Evolutionary conservation across 768 basidiomycete genomes (phyloP), one percentile per base, ranked within the genome.

Genomic region (Holtermanniella nyarrowii): DNA sequence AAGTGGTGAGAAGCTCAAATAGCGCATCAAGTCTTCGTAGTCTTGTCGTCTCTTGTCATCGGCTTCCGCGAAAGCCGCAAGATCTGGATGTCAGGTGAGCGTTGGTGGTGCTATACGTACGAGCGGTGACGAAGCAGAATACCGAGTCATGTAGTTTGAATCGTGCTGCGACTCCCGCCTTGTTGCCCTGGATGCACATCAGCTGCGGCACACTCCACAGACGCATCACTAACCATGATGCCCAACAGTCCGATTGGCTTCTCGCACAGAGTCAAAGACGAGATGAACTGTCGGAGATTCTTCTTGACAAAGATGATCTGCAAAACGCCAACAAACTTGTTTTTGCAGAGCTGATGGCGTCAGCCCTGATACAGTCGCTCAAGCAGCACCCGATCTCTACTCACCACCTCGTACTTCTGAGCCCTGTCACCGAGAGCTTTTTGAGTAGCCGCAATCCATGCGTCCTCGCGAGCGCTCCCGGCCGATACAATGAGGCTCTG

Each of bases 321-420:
- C 50, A 67, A 42, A 5, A 67, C 65, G 3, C 65, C 65, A 21
- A 67, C 65, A 48, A 62, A 67, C 45, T 67, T 62, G 4, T 52
- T 61, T 13, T 54, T 37, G 59, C 65, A 13, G 12, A 21, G 42
- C 40, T 20, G 10, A 1, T 13, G 5, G 23, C 26, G 22, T 48
- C 26, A 48, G 21, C n/a, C 11, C 24, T 44, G 25, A 18, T 13
- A 14, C 20, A 16, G 13, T 5, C 26, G 44, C 23, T 42, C 26
- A 24, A 25, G 23, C 11, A 4, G 48, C 13, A 21, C 4, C 31
- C 40, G 11, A 22, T 25, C 24, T 23, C 23, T 1, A 55, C 57
- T 1, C 22, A 61, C 53, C 27, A 52, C 58, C 26, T 62, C 63
- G 25, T 52, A 67, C 4, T 57, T 54, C 2, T 42, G 52, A 4